phyloP scores from a whole-genome alignment of 257 asterid species.

The Solanum lignicaule region DNA sequence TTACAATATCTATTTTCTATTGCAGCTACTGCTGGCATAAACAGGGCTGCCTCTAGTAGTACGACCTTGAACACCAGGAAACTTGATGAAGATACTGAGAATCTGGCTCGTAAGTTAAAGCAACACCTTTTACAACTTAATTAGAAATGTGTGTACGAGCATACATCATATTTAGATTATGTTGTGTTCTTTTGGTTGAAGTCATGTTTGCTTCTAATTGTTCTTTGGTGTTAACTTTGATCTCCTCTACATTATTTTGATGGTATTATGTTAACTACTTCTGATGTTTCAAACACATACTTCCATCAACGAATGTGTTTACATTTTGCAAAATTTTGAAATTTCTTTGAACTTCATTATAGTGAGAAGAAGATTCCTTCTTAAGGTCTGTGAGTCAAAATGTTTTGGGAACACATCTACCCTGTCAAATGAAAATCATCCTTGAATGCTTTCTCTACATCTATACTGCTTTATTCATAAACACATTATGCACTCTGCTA shows the following conservation, averaged over 20 bases:
- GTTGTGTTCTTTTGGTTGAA: not conserved
- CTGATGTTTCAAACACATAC: not conserved
- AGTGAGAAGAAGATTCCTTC: not conserved
- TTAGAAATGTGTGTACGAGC: too few species aligned
- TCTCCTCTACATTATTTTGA: not conserved
- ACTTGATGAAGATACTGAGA: constrained; percentile 92
- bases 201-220: not conserved
- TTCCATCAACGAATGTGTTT: not conserved
- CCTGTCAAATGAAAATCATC: not conserved
- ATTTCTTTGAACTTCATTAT: not conserved
- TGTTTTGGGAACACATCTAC: not conserved
- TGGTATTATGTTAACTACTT: not conserved
- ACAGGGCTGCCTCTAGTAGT: constrained; percentile 81
- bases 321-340: not conserved
- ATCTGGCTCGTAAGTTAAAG: constrained; percentile 70
- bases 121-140: not conserved
- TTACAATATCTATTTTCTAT: constrained; percentile 1
- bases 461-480: not conserved
- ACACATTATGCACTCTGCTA: not conserved
- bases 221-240: not conserved
- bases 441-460: not conserved
- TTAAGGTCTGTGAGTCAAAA: not conserved
- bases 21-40: constrained; percentile 81
- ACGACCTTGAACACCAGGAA: constrained; percentile 74
- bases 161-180: not conserved